phyloP scores from a whole-genome alignment of 2,329 filamentous ascomycete genomes.

The Zymoseptoria tritici region DNA sequence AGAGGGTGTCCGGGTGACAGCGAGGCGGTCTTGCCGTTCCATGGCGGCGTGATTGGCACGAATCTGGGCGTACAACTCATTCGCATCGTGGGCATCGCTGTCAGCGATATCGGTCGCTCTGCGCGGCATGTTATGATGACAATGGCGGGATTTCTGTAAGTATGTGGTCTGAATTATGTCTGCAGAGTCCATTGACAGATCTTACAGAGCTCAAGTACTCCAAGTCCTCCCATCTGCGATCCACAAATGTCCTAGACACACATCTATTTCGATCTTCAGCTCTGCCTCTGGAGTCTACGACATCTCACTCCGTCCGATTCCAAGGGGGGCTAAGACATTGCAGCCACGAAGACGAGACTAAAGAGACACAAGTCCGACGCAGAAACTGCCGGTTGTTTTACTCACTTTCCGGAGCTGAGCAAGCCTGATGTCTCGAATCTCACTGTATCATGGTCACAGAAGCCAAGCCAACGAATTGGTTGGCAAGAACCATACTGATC shows the following conservation, averaged over 20 bases:
- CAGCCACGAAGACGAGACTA: not conserved
- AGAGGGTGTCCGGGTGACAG: not conserved
- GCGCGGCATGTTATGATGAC: not conserved
- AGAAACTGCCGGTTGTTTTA: not conserved
- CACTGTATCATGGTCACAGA: not conserved
- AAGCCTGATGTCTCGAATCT: not conserved
- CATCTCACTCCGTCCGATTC: not conserved
- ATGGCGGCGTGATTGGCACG: not conserved
- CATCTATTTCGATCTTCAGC: not conserved
- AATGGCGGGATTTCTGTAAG: not conserved
- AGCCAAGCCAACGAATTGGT: not conserved
- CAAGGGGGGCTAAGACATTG: not conserved
- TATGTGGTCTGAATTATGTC: not conserved
- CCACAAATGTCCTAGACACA: not conserved
- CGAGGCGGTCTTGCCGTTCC: not conserved
- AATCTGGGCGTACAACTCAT: not conserved
- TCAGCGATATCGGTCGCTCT: not conserved
- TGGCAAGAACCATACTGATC: too few relatives aligned
- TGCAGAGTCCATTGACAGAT: not conserved
- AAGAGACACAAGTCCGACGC: not conserved
- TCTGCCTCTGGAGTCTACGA: not conserved
- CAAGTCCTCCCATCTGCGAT: too few relatives aligned
- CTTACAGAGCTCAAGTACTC: not conserved
- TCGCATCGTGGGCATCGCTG: not conserved
- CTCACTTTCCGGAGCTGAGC: not conserved